phyloP scores from a whole-genome alignment of 2,329 filamentous ascomycete genomes.

The Leptographium flavum region DNA sequence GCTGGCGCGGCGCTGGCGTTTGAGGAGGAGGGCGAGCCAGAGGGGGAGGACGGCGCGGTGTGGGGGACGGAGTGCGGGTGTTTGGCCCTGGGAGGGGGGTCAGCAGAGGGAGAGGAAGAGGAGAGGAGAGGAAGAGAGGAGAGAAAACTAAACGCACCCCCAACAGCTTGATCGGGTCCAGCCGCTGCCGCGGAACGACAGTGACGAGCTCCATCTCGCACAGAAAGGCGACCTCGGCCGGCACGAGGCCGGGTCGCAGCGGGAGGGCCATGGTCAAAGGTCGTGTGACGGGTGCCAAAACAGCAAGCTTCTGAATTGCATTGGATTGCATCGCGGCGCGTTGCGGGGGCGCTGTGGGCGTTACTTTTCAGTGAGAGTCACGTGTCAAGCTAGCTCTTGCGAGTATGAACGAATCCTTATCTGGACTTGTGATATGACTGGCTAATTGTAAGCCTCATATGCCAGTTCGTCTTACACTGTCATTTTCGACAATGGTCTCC shows the following conservation, averaged over 20 bases:
- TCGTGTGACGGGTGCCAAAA: background rate
- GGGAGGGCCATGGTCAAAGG: slow-evolving; percentile 31
- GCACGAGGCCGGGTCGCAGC: slow-evolving; percentile 47
- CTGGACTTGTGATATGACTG: too few species aligned
- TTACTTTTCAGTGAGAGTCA: too few species aligned
- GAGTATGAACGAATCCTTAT: too few species aligned
- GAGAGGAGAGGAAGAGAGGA: slow-evolving; percentile 2
- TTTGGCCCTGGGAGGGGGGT: slow-evolving; percentile 48
- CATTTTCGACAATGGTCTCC: too few species aligned
- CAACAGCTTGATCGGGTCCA: slow-evolving; percentile 74
- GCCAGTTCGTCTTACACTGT: too few species aligned
- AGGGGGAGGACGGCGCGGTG: slow-evolving; percentile 68
- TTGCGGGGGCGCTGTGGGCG: background rate
- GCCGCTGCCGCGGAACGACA: slow-evolving; percentile 76
- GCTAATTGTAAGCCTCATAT: too few species aligned
- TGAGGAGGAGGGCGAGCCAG: slow-evolving; percentile 90
- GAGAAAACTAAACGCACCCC: slow-evolving; percentile 45
- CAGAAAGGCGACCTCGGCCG: slow-evolving; percentile 81
- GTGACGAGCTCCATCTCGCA: slow-evolving; percentile 97
- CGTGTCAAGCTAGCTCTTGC: too few species aligned
- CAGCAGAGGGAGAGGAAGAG: slow-evolving; percentile 13
- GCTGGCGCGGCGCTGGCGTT: slow-evolving; percentile 86
- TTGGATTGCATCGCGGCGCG: background rate
- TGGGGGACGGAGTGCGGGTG: slow-evolving; percentile 64
- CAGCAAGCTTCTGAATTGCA: too few species aligned